Evolutionary conservation across 108 stramenopile species (phyloP), one percentile per base, ranked within the genome.

Genomic region (Skeletonema costatum): DNA sequence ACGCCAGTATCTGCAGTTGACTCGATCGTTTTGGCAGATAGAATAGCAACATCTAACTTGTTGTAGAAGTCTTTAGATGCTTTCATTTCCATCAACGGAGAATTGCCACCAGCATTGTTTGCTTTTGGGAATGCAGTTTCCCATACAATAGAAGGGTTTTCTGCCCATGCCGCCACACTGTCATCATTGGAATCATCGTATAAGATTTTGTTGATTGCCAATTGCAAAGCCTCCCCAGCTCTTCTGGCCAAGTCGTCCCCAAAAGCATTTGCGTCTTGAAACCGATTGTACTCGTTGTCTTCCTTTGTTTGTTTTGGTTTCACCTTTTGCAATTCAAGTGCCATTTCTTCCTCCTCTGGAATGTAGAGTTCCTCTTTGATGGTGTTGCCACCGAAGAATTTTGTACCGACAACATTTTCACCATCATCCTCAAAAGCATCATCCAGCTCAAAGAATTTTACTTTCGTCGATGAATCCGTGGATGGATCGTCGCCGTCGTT

Each of bases 361-460:
- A 89, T 88, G 65, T 75, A 92, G 13, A 94, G 71, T 80, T 92
- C 93, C 38, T 92, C 91, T 66, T 94, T 94, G 64, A 88, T 53
- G 59, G 86, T 84, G 59, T 78, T 90, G 8, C 93, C 93, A 42
- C 93, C 93, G 75, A 83, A 83, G 74, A 83, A 83, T 58, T 83
- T 77, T 9, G 78, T 67, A 1, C 82, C 82, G 2, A 83, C 75
- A 36, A 79, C 78, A 50, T 83, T 79, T 32, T 51, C 51, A 19
- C 79, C 79, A 33, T 80, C 79, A 56, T 80, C 79, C 63, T 63
- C 68, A 39, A 80, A 80, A 56, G 79, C 79, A 25, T 80, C 48
- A 11, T 80, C 73, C 0, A 80, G 68, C 46, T 80, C 79, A 53
- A 80, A 80, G 46, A 80, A 64, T 46, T 74, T 80, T 16, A 68